phyloP scores from a whole-genome alignment of 768 basidiomycete species.

The Lanmaoa pseudosensibilis region DNA sequence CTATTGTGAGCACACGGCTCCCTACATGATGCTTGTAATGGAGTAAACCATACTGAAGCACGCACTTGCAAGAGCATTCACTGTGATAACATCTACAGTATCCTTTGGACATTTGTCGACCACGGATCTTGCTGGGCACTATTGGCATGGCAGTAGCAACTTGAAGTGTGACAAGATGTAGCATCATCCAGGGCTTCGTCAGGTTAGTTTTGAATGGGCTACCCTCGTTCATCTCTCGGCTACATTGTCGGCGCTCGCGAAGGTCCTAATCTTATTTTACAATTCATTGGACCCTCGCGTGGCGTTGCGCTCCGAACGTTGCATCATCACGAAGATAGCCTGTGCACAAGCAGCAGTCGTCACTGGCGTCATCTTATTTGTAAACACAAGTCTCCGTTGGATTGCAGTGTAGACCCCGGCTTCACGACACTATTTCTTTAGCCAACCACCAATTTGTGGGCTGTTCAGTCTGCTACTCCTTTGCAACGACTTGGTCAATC shows the following conservation, averaged over 20 bases:
- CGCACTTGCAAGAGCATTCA: conserved; percentile 23
- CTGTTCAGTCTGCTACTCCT: conserved; percentile 33
- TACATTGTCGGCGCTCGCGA: not conserved
- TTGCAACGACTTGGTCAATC: conserved; percentile 40
- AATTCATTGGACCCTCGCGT: conserved; percentile 23
- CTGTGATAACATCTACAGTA: conserved; percentile 31
- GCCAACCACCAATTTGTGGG: conserved; percentile 27
- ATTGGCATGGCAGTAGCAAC: conserved; percentile 40
- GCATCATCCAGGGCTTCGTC: conserved; percentile 39
- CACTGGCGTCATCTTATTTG: conserved; percentile 25
- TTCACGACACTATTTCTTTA: not conserved
- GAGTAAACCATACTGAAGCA: conserved; percentile 13
- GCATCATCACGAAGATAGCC: conserved; percentile 13
- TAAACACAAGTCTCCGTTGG: conserved; percentile 2
- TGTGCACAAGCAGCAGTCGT: conserved; percentile 23
- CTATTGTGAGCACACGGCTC: conserved; percentile 17
- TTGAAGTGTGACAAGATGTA: conserved; percentile 38
- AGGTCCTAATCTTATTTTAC: conserved; percentile 12
- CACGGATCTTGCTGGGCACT: conserved; percentile 48
- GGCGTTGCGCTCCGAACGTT: conserved; percentile 12
- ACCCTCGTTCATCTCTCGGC: not conserved
- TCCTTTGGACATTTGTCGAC: conserved; percentile 56
- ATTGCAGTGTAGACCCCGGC: no score
- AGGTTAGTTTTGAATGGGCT: conserved; percentile 36
- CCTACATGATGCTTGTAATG: not conserved